Conservation (phyloP, 2,329 filamentous ascomycete species). For the Alternaria metachromatica region DNA sequence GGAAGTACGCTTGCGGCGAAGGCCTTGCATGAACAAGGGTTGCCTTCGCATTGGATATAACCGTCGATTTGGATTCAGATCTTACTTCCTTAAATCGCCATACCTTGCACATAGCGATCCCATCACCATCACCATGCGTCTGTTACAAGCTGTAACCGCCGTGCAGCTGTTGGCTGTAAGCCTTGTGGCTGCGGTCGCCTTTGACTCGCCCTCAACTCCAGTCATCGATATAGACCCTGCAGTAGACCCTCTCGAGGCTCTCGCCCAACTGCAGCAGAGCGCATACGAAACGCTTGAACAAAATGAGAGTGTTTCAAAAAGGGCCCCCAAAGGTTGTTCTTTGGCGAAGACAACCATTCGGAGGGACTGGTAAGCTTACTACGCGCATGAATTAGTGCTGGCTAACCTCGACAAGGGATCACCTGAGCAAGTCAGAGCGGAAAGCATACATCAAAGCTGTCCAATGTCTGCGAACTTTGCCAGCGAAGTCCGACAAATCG, state of each 20-base stretch:
- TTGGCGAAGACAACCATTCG: constrained; percentile 1
- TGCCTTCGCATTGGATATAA: background rate
- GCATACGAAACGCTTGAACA: constrained; percentile 1
- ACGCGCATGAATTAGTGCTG: background rate
- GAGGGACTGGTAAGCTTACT: background rate
- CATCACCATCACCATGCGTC: background rate
- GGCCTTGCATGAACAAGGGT: background rate
- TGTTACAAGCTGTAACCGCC: background rate
- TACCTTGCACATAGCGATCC: background rate
- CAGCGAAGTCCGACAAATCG: background rate
- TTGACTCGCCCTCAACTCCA: background rate
- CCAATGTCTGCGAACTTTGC: constrained; percentile 5
- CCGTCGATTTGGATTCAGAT: background rate
- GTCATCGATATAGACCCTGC: constrained; percentile 2
- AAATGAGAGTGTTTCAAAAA: background rate
- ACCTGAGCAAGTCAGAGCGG: background rate
- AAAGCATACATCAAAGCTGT: constrained; percentile 3
- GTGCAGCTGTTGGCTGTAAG: constrained; percentile 1
- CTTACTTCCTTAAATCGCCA: background rate
- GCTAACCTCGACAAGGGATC: constrained; percentile 2
- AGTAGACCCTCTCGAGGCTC: constrained; percentile 1
- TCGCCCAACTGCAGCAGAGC: constrained; percentile 4
- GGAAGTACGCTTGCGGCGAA: background rate
- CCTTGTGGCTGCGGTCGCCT: background rate
- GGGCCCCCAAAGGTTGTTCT: background rate